Evolutionary conservation across 75 land plant genomes (phyloP), one percentile per base, ranked within the genome.

Genomic region (Adiantum capillusveneris): DNA sequence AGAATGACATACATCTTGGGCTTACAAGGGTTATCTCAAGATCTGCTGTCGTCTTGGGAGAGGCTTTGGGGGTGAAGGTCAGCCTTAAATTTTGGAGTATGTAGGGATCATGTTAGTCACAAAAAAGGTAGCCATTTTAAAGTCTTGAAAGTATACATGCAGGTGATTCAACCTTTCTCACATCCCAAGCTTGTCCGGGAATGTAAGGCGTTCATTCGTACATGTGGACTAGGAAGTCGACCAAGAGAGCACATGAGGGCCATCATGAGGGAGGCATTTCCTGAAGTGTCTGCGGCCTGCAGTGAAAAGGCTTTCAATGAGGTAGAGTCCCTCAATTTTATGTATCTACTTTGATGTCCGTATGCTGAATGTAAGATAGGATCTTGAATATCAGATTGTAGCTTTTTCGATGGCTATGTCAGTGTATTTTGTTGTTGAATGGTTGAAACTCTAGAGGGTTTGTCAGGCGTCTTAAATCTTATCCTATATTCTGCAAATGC

Each of bases 81-180:
- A 11, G 51, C 20, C 20, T 48, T 19, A 18, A 48, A 20, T 16
- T 12, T 12, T 19, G 20, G 11, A 19, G 20, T 48, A 48, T 12
- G 14, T 41, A 41, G 43, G 14, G 12, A 41, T 14, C 43, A 41
- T n/a, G n/a, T n/a, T n/a, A n/a, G n/a, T n/a, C 43, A 41, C 9
- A 41, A 41, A 41, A 41, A 41, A 14, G 9, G 14, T 9, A 14
- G 14, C 12, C 43, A 14, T 9, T 9, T 9, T 9, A 41, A 41
- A 41, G 43, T 9, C 9, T 41, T 41, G 9, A 9, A 41, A 9
- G 43, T 9, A 14, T 48, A 9, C 20, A 16, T 48, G 20, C 18
- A 48, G 51, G 51, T 48, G 9, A 5, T 48, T 9, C 51, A 48
- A 20, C 51, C 51, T 48, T 48, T 48, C 51, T 20, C 20, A 19